Evolutionary conservation across 106 monocot genomes (phyloP).

Genomic region (Amphibolis antarctica): DNA sequence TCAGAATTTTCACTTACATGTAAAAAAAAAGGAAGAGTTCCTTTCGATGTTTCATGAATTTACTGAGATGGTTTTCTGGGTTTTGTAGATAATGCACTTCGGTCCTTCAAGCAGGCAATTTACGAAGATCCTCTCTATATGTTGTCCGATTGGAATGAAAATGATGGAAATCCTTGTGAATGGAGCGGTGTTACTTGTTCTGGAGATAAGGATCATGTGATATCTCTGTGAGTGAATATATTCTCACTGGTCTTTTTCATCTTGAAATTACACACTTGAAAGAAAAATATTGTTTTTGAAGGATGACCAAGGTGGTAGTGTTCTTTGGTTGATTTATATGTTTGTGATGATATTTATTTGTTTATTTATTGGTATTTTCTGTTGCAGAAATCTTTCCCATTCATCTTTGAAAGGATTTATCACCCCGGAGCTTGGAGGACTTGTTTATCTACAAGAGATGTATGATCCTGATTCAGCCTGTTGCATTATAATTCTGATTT

Average conservation of each 20-base stretch:
- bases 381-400: constrained; percentile 68
- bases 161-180: constrained; percentile 42
- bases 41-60: too few relatives aligned
- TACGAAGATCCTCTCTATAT: constrained; percentile 55
- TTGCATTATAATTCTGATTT: not conserved
- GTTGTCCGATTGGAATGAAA: constrained; percentile 47
- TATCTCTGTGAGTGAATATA: constrained; percentile 8
- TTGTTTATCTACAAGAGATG: constrained; percentile 61
- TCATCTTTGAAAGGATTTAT: constrained; percentile 85
- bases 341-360: not conserved
- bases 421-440: constrained; percentile 41
- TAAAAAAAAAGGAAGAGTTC: too few relatives aligned
- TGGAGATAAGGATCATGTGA: constrained; percentile 16
- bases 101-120: constrained; percentile 60
- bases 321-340: not conserved
- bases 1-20: too few relatives aligned
- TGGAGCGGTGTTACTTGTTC: constrained; percentile 79
- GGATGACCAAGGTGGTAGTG: too few relatives aligned
- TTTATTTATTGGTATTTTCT: not conserved
- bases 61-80: not conserved
- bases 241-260: not conserved
- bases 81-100: constrained; percentile 42
- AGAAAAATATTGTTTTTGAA: too few relatives aligned
- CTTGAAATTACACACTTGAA: too few relatives aligned
- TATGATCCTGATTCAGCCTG: constrained; percentile 18